Percentiles rank a stretch among this genome's conserved stretches.
These are phyloP conservation scores for Asterophora lycoperdoides DNA, from an alignment of 768 basidiomycete species.

Conservation along the genomic window DNA sequence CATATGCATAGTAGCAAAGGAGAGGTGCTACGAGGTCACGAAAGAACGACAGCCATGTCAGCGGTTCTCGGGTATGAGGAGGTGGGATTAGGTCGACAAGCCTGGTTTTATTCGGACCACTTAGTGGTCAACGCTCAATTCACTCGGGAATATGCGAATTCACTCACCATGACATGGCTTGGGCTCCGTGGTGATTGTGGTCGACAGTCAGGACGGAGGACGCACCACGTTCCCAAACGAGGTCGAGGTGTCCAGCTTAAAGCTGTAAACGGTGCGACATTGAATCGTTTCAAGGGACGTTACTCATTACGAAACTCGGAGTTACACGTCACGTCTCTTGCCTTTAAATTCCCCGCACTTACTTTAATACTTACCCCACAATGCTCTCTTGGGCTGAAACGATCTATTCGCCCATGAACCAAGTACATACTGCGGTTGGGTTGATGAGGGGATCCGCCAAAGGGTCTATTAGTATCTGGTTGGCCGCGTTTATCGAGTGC, in stretches of 20 bases:
- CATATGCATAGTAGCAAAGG: constrained; percentile 46
- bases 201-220: neutral
- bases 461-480: no score
- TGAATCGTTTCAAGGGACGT: neutral
- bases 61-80: constrained; percentile 29
- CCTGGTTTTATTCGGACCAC: constrained; percentile 11
- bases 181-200: neutral
- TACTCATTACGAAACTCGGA: no score
- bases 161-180: constrained; percentile 16
- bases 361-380: neutral
- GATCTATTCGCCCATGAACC: neutral
- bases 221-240: neutral
- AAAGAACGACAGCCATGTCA: constrained; percentile 30
- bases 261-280: neutral
- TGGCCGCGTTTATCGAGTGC: no score
- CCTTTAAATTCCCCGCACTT: no score
- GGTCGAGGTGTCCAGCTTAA: constrained; percentile 1
- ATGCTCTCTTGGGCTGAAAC: neutral
- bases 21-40: constrained; percentile 38
- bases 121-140: neutral
- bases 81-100: constrained; percentile 25
- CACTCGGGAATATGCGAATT: neutral
- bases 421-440: neutral
- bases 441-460: no score
- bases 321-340: no score